Conservation (phyloP, 192 early-diverging fungal species). For the Podila verticillata region DNA sequence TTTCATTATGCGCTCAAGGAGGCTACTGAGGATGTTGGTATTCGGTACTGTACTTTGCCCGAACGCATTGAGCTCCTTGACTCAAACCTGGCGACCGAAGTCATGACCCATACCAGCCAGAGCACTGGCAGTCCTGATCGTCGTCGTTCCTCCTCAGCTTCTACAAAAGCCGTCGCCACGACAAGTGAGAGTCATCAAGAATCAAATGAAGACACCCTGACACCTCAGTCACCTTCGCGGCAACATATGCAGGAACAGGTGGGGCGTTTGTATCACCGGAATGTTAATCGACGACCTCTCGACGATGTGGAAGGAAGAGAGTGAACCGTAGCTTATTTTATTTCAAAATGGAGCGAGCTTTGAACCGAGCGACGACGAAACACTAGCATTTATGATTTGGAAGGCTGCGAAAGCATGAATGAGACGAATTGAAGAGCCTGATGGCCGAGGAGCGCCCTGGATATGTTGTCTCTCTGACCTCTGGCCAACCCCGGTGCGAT, state of each 20-base stretch:
- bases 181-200: neutral
- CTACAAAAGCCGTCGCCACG: neutral
- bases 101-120: too few species aligned
- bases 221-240: neutral
- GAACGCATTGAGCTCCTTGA: constrained; percentile 28
- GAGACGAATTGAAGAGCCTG: too few species aligned
- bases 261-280: neutral
- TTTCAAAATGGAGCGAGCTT: too few species aligned
- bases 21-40: constrained; percentile 59
- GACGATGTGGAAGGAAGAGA: neutral
- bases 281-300: neutral
- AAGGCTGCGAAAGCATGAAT: too few species aligned
- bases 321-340: neutral
- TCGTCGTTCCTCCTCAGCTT: neutral
- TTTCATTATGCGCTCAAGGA: constrained; percentile 68
- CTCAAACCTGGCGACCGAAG: neutral
- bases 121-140: neutral
- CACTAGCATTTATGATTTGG: too few species aligned
- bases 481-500: too few species aligned
- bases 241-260: neutral
- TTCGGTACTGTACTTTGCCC: constrained; percentile 56
- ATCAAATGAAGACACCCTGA: neutral
- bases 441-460: too few species aligned
- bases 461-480: too few species aligned
- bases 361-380: neutral